These are phyloP conservation scores for Xylaria sp. DNA, from an alignment of 2,329 filamentous ascomycete genomes.

Conservation along the genomic window DNA sequence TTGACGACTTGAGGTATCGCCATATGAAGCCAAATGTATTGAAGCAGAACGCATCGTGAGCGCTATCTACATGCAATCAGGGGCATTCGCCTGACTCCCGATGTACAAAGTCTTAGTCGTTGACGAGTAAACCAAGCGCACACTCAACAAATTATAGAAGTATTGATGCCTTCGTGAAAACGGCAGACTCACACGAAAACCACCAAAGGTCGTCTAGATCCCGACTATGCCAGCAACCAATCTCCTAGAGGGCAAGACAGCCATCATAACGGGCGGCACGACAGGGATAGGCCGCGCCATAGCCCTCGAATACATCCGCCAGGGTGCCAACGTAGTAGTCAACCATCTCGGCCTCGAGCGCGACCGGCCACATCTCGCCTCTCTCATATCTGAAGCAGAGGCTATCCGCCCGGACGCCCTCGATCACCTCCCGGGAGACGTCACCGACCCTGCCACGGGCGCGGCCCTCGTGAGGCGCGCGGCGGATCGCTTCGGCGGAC, in stretches of 20 bases:
- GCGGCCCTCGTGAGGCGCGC: conserved; percentile 72
- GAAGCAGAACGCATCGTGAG: background rate
- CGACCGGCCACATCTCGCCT: conserved; percentile 63
- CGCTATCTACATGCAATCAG: background rate
- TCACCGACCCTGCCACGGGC: conserved; percentile 78
- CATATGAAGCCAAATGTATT: background rate
- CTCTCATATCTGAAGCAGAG: conserved; percentile 61
- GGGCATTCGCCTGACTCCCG: background rate
- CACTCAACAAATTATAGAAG: too few relatives aligned
- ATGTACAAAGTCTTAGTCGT: too few relatives aligned
- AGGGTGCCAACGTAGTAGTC: conserved; percentile 81
- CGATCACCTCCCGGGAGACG: conserved; percentile 78
- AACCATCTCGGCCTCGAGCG: conserved; percentile 76
- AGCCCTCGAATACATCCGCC: conserved; percentile 78
- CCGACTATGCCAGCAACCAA: conserved; percentile 56
- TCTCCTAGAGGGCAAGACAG: conserved; percentile 78
- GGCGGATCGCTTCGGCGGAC: conserved; percentile 65
- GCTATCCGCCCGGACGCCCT: conserved; percentile 64
- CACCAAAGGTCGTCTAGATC: background rate
- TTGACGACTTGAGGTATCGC: background rate
- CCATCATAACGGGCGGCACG: conserved; percentile 86
- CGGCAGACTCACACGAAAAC: too few relatives aligned
- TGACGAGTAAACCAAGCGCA: too few relatives aligned
- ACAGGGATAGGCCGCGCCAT: conserved; percentile 91
- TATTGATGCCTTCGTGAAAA: too few relatives aligned